Percentiles rank a stretch among this genome's conserved stretches.
Conservation (phyloP, 2,329 filamentous ascomycete species). For the Cercospora zeina region DNA sequence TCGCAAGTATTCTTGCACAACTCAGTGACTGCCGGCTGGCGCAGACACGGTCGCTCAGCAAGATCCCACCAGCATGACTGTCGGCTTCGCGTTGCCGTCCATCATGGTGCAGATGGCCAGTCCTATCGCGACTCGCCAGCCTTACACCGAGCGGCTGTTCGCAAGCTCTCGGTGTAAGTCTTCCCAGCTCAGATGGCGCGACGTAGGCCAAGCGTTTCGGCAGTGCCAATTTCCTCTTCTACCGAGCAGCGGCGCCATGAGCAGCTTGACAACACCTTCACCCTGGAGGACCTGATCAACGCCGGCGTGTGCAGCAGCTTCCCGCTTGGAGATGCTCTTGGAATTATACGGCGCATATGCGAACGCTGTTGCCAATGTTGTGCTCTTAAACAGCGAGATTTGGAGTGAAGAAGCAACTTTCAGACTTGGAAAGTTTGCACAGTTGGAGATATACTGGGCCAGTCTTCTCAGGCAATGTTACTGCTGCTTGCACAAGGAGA, state of each 20-base stretch:
- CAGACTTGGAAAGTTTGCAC: not conserved
- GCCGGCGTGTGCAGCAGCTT: slow-evolving; percentile 5
- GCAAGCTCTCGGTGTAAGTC: not conserved
- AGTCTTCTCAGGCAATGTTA: not conserved
- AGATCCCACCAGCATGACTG: slow-evolving; percentile 5
- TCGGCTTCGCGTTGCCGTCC: not conserved
- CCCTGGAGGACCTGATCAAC: slow-evolving; percentile 7
- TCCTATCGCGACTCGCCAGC: slow-evolving; percentile 1
- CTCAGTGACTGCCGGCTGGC: not conserved
- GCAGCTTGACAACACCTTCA: slow-evolving; percentile 4
- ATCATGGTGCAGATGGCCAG: slow-evolving; percentile 3
- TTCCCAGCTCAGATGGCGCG: not conserved
- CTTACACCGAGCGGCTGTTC: not conserved
- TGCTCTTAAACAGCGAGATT: not conserved
- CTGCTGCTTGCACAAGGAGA: not conserved
- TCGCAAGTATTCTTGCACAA: not conserved
- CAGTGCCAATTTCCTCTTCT: not conserved
- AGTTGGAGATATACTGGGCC: not conserved
- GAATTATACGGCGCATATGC: not conserved
- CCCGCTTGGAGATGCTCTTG: not conserved
- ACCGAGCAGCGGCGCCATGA: slow-evolving; percentile 3
- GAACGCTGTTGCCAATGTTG: not conserved
- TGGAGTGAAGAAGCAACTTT: slow-evolving; percentile 1
- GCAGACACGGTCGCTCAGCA: slow-evolving; percentile 6
- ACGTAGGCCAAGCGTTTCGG: not conserved